These are phyloP conservation scores for Handroanthus guayacan DNA, from an alignment of 257 asterid genomes.

Conservation along the genomic window DNA sequence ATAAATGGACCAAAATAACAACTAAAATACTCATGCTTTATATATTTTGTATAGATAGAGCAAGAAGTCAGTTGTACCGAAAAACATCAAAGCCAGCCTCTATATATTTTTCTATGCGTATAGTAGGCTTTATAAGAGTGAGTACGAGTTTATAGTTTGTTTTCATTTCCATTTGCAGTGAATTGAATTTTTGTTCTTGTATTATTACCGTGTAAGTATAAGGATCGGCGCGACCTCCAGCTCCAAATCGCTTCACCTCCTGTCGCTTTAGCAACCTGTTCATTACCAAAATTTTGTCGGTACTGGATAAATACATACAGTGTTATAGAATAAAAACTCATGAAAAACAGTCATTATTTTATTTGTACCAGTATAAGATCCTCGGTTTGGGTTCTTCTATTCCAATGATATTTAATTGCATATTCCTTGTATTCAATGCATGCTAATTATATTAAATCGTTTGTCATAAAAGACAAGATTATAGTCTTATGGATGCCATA, in stretches of 20 bases:
- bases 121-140: not conserved
- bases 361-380: not conserved
- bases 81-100: too few relatives aligned
- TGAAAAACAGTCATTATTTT: not conserved
- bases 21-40: too few relatives aligned
- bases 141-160: not conserved
- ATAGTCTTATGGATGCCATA: too few relatives aligned
- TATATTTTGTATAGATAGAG: too few relatives aligned
- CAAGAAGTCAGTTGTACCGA: too few relatives aligned
- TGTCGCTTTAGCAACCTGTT: conserved; percentile 80
- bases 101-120: too few relatives aligned
- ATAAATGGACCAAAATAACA: too few relatives aligned
- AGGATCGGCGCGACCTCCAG: conserved; percentile 91
- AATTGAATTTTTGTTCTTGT: not conserved
- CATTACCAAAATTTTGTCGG: conserved; percentile 24
- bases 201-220: conserved; percentile 75
- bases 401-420: too few relatives aligned
- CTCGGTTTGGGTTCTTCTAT: too few relatives aligned
- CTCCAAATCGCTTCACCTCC: conserved; percentile 81
- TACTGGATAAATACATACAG: not conserved
- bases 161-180: not conserved
- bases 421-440: too few relatives aligned
- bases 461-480: too few relatives aligned
- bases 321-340: not conserved
- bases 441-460: too few relatives aligned